phyloP scores from a whole-genome alignment of 306 rosid genomes.

The Inga oerstediana region DNA sequence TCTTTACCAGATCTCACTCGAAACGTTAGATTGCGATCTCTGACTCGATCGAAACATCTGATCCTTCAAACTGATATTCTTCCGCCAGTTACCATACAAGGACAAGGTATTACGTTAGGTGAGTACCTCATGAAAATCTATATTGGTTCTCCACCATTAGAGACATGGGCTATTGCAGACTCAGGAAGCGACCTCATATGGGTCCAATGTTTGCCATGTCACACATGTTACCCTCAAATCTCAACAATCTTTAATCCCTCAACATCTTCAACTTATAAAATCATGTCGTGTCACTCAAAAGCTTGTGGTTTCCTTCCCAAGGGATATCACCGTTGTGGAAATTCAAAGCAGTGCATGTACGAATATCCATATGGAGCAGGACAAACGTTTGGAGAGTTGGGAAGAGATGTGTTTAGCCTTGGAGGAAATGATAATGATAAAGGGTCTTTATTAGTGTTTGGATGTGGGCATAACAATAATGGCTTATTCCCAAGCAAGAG shows the following conservation, averaged over 20 bases:
- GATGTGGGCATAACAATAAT: background rate
- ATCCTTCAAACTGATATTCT: background rate
- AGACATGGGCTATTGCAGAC: slow-evolving; percentile 2
- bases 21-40: background rate
- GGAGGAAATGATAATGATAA: background rate
- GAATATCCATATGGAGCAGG: background rate
- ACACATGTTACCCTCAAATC: background rate
- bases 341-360: background rate
- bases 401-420: background rate
- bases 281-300: background rate
- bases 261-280: background rate
- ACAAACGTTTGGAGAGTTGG: background rate
- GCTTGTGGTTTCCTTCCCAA: background rate
- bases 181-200: slow-evolving; percentile 27
- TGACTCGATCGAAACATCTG: background rate
- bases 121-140: slow-evolving; percentile 15
- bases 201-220: slow-evolving; percentile 18
- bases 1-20: background rate
- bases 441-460: background rate
- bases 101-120: background rate
- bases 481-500: background rate
- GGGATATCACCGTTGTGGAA: background rate
- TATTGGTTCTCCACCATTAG: slow-evolving; percentile 6
- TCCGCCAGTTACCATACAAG: background rate
- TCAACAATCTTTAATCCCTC: background rate